Conservation (phyloP, 2,329 filamentous ascomycete genomes). For the Hymenoscyphus linearis region DNA sequence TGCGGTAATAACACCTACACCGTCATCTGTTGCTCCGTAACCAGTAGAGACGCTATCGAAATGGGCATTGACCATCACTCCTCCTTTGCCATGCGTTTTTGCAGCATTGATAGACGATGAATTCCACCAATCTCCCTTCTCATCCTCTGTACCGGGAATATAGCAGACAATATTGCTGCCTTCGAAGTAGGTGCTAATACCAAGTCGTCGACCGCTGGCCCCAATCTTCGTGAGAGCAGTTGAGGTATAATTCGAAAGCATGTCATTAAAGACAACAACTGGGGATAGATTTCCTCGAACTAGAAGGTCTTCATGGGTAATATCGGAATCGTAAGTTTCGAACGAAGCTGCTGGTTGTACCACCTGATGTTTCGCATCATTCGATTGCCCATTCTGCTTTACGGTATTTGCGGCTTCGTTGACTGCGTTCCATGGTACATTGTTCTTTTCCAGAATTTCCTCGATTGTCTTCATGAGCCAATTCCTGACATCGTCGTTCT, state of each 20-base stretch:
- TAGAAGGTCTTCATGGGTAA: conserved; percentile 17
- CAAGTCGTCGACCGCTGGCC: conserved; percentile 28
- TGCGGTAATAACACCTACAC: conserved; percentile 79
- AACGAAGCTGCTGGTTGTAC: neutral
- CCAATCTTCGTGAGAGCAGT: conserved; percentile 41
- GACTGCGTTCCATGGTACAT: conserved; percentile 42
- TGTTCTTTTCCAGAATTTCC: conserved; percentile 61
- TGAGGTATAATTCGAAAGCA: conserved; percentile 71
- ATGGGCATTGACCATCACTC: conserved; percentile 90
- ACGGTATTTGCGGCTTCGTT: conserved; percentile 11
- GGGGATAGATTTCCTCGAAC: conserved; percentile 27
- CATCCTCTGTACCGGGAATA: conserved; percentile 74
- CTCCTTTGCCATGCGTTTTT: conserved; percentile 56
- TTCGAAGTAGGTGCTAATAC: conserved; percentile 72
- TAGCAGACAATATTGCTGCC: conserved; percentile 90
- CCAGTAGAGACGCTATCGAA: conserved; percentile 87
- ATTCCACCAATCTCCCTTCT: conserved; percentile 69
- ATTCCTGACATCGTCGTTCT: conserved; percentile 73
- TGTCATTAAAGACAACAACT: conserved; percentile 73
- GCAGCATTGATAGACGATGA: conserved; percentile 34
- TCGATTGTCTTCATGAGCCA: conserved; percentile 70
- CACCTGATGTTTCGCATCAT: neutral
- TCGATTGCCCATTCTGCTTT: too few relatives aligned
- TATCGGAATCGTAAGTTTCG: neutral
- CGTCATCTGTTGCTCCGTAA: conserved; percentile 90